phyloP scores from a whole-genome alignment of 257 asterid species.

The Solanum infundibuliforme region DNA sequence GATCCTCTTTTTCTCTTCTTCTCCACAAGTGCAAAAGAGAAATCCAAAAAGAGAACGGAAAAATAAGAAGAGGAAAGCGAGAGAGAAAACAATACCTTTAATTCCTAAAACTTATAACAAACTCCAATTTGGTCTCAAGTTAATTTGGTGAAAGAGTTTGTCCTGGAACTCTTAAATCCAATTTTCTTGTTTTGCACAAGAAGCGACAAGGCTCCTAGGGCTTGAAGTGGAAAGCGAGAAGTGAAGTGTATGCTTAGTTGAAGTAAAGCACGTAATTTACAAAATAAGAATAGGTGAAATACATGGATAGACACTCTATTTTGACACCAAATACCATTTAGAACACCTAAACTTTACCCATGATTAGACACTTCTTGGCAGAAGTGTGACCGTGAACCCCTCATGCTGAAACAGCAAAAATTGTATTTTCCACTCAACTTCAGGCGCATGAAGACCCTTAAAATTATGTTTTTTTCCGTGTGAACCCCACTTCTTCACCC shows the following conservation, averaged over 20 bases:
- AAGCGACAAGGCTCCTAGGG: background rate
- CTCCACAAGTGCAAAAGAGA: background rate
- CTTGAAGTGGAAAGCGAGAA: background rate
- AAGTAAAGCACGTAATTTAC: background rate
- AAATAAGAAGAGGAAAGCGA: background rate
- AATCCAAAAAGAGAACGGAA: background rate
- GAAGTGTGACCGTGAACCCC: background rate
- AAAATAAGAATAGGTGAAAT: background rate
- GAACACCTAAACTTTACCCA: background rate
- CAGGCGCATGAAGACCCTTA: background rate
- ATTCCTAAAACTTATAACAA: background rate
- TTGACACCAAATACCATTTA: background rate
- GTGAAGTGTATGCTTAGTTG: background rate
- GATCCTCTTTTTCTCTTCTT: background rate
- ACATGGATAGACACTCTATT: background rate
- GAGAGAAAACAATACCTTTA: background rate
- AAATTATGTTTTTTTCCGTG: background rate
- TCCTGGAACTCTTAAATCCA: background rate
- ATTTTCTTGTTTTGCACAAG: background rate
- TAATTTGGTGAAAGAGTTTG: background rate
- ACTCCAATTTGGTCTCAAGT: background rate
- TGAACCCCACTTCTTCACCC: background rate
- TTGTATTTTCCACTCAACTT: background rate
- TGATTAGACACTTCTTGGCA: background rate
- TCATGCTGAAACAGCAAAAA: background rate